Evolutionary conservation across 331 rosid species (phyloP).

Genomic region (Phaseolus coccineus): DNA sequence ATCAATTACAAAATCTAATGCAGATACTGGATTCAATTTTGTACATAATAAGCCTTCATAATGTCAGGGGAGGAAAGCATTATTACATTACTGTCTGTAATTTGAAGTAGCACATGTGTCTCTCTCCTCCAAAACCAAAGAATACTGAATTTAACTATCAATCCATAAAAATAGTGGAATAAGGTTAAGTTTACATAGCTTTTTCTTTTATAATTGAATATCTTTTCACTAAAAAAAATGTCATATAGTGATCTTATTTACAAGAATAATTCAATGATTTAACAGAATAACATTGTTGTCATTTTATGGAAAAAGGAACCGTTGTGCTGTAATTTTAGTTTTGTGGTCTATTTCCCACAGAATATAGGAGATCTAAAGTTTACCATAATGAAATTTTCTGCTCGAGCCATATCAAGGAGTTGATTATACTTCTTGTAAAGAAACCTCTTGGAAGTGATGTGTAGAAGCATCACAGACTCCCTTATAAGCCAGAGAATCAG

Average conservation of each 20-base stretch:
- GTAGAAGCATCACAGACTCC: conserved; percentile 80
- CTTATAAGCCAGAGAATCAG: conserved; percentile 85
- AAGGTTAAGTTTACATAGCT: neutral
- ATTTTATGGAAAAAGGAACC: conserved; percentile 12
- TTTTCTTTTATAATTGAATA: neutral
- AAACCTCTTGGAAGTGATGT: conserved; percentile 75
- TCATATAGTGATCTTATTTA: neutral
- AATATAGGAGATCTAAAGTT: conserved; percentile 36
- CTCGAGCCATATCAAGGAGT: conserved; percentile 91
- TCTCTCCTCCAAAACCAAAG: conserved; percentile 12
- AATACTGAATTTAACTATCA: conserved; percentile 26
- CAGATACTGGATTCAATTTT: conserved; percentile 15
- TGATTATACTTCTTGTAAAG: conserved; percentile 89
- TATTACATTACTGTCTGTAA: neutral
- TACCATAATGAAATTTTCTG: conserved; percentile 95
- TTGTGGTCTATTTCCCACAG: conserved; percentile 13
- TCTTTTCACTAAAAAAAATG: neutral
- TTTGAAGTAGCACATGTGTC: conserved; percentile 3
- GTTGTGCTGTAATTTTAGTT: conserved; percentile 13
- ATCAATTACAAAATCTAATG: conserved; percentile 17
- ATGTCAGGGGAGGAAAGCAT: conserved; percentile 14
- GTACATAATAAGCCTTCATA: conserved; percentile 9
- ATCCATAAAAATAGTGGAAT: conserved; percentile 22
- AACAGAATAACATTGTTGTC: neutral
- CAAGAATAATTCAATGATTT: conserved; percentile 27